Evolutionary conservation across 2,329 filamentous ascomycete genomes (phyloP).

Genomic region (Aspergillus fischeri): DNA sequence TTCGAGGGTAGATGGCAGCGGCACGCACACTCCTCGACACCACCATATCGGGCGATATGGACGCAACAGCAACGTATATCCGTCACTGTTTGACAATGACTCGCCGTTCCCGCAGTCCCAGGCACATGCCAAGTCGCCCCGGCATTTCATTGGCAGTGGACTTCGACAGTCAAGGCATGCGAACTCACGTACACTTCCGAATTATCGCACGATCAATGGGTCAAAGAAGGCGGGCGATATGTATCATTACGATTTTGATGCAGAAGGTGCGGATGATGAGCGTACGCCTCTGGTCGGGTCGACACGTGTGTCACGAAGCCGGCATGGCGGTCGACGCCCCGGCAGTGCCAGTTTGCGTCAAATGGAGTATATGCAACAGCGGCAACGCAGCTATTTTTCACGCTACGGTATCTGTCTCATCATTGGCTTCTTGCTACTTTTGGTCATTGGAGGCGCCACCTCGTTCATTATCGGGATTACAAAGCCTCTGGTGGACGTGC

Average conservation of each 20-base stretch:
- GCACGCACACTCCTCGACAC: constrained; percentile 62
- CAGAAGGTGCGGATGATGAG: constrained; percentile 79
- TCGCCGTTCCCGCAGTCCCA: constrained; percentile 65
- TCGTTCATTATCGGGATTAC: constrained; percentile 90
- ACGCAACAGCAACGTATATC: constrained; percentile 59
- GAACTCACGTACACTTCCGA: constrained; percentile 60
- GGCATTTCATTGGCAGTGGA: constrained; percentile 46
- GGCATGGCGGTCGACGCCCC: constrained; percentile 48
- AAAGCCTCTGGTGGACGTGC: constrained; percentile 75
- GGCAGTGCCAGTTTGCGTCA: constrained; percentile 59
- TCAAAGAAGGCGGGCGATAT: constrained; percentile 59
- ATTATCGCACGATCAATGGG: constrained; percentile 42
- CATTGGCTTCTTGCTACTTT: constrained; percentile 72
- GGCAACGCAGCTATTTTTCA: constrained; percentile 61
- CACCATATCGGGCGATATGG: constrained; percentile 79
- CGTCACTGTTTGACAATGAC: constrained; percentile 71
- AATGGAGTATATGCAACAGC: constrained; percentile 68
- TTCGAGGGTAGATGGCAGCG: constrained; percentile 55
- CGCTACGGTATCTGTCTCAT: constrained; percentile 84
- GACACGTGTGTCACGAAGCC: constrained; percentile 57
- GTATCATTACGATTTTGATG: constrained; percentile 75
- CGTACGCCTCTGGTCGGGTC: constrained; percentile 73
- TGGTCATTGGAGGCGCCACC: constrained; percentile 79
- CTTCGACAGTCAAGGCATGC: constrained; percentile 65
- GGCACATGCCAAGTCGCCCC: constrained; percentile 60